Evolutionary conservation across 192 early-diverging fungal species (phyloP), one percentile per base, ranked within the genome.

Genomic region (Endogone sp.): DNA sequence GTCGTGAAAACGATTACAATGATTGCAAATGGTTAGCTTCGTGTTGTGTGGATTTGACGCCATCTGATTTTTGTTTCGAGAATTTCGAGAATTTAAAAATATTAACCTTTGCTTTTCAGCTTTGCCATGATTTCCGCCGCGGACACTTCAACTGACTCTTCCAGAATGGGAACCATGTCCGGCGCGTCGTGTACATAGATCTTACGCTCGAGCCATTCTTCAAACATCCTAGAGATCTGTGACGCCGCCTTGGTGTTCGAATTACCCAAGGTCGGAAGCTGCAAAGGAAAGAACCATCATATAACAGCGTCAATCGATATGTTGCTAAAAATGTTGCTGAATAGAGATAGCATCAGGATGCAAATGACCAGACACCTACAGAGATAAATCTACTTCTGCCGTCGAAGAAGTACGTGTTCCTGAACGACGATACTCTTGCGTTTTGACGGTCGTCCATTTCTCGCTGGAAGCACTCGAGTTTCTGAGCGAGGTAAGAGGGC

Each of bases 131-230:
- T 65, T 54, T 73, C 69, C 65, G 75, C 78, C 22, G 75, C 71
- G 56, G 71, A 67, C 22, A 74, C 24, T n/a, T 80, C 75, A 2
- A 73, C 75, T 25, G 60, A 65, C 29, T 80, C 78, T 62, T 80
- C 75, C 13, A 80, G 49, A 4, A 80, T 80, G 1, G 78, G 78
- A 20, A 80, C 64, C 11, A 32, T 28, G 22, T 80, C 78, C 23
- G 56, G 23, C 27, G 28, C 55, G 25, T 60, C 24, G 9, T 67
- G 60, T 27, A 70, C 44, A 32, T 68, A 71, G 28, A 77, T 28
- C 28, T 77, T 77, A 20, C 73, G 63, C 62, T 77, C 69, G 6
- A 77, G 67, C 75, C 75, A 77, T n/a, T 77, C 67, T 59, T 77
- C 75, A 70, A 77, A 77, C 3, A 65, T 62, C n/a, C 75, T 63